A percentile compares a stretch with the other conserved stretches of the same genome.
Evolutionary conservation across 2,329 filamentous ascomycete species (phyloP).

Genomic region (Ophiostoma pallidulum): DNA sequence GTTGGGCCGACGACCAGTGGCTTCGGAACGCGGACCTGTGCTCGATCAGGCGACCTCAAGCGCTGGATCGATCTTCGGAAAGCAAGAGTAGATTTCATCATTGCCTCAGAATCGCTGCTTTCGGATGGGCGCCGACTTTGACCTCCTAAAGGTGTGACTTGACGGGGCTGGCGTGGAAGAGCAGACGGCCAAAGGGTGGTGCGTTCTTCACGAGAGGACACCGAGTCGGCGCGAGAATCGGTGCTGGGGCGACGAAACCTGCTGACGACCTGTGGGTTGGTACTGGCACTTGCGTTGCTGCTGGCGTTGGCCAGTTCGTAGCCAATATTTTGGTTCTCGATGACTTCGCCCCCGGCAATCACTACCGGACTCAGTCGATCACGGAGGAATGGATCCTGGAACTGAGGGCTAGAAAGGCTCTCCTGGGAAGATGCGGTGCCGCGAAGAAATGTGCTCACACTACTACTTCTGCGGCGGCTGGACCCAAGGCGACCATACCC

Average conservation of each 20-base stretch:
- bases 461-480: constrained; percentile 54
- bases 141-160: constrained; percentile 19
- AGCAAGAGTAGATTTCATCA: constrained; percentile 43
- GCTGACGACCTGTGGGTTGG: not conserved
- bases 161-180: constrained; percentile 30
- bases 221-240: constrained; percentile 32
- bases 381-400: constrained; percentile 47
- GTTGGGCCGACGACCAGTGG: constrained; percentile 38
- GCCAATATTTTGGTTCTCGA: constrained; percentile 50
- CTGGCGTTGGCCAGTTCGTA: constrained; percentile 39
- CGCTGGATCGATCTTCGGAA: constrained; percentile 47
- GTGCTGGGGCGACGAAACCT: constrained; percentile 30
- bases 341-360: constrained; percentile 53
- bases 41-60: constrained; percentile 34
- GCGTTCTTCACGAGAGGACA: constrained; percentile 32
- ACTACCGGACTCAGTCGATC: constrained; percentile 57
- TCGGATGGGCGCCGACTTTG: constrained; percentile 40
- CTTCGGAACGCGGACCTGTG: constrained; percentile 39
- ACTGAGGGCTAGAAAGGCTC: constrained; percentile 34
- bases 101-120: constrained; percentile 45
- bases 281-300: constrained; percentile 36
- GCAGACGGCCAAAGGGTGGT: constrained; percentile 46
- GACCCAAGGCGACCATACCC: constrained; percentile 62
- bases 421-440: constrained; percentile 43
- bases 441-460: constrained; percentile 38